Evolutionary conservation across 371 early-diverging fungal species (phyloP), one percentile per base, ranked within the genome.

Genomic region (Mucor ambiguus): DNA sequence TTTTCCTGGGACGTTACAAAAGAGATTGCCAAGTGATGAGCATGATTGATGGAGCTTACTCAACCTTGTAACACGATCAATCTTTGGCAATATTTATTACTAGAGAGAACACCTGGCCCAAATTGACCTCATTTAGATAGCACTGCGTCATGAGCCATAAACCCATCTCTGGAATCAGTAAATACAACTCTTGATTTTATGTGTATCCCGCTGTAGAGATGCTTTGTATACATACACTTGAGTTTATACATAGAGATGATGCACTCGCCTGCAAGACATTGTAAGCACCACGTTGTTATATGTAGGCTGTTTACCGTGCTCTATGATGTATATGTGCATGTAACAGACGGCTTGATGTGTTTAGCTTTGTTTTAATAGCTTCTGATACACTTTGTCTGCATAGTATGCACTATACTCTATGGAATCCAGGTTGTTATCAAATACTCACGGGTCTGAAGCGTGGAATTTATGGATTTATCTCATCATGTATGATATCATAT

Each of bases 381-480:
- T 52, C 3, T 52, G 52, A 28, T 52, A 52, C 52, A 28, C 24
- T 52, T 52, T 52, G 52, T 52, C 26, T 52, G 52, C 52, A 52
- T 52, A 52, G 16, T 26, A 22, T 16, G 11, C 24, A 12, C 24
- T 46, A 20, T 28, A 14, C 10, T 24, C 11, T 28, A 52, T 6
- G 9, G 10, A 14, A 28, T 4, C 11, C 14, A 3, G 1, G 28
- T 28, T 26, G 9, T 20, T 46, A 22, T 52, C 28, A 1, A 14
- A 20, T 28, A 14, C 24, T 26, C 24, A 52, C 52, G 16, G 12
- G 52, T 28, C 2, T 52, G 52, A 52, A 52, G 28, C 52, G 28
- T 52, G 52, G 28, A 46, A 46, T 11, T 11, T 20, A 11, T 46
- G n/a, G 46, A 46, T 10, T 9, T 12, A 14, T 49, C 16, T 52